Base-by-base conservation (phyloP, 768 basidiomycete species). In the Psilocybe cyanescens region DNA sequence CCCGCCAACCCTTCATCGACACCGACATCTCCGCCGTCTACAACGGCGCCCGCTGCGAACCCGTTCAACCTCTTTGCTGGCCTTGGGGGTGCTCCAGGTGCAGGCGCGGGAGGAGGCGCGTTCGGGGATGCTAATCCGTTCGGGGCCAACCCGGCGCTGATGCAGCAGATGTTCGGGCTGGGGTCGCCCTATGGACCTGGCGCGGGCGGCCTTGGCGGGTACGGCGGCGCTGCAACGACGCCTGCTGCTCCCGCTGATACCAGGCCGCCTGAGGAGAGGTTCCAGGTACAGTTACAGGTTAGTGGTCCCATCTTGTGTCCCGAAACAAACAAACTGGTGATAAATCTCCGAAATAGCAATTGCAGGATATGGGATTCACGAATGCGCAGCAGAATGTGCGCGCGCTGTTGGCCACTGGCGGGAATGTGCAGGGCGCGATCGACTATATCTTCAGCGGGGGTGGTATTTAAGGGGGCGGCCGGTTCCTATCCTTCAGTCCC, bases 311-410 rank as follows among this genome's bases (percentile, higher is more conserved):
- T 24, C 24, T 24, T 24, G 24, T 24, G 24, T 24, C 24, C 24
- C 24, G 24, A 24, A 24, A 24, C 24, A 24, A 24, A 24, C 24
- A 24, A 24, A 24, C 24, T 24, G 24, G 16, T 35, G 48, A 17
- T 44, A 35, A 24, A 29, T 51, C 61, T 45, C 48, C 33, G 52
- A 44, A 29, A 4, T 65, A 94, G 91, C 94, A 96, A 89, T 74
- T 99, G 70, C 90, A 94, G 71, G 92, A 91, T 61, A 98, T 99
- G 97, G 96, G 94, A 1, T 94, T 99, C 75, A 86, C 83, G 55
- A 95, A 97, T 59, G 94, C 94, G 7, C 73, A 84, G 45, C 92
- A 95, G 81, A 99, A 98, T 72, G 82, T 99, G 6, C 83, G 95
- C 3, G 95, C 97, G 4, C 78, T 99, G 46, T 82, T 94, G 8